Conservation (phyloP, 2,329 filamentous ascomycete genomes). For the Botrytis cinerea region DNA sequence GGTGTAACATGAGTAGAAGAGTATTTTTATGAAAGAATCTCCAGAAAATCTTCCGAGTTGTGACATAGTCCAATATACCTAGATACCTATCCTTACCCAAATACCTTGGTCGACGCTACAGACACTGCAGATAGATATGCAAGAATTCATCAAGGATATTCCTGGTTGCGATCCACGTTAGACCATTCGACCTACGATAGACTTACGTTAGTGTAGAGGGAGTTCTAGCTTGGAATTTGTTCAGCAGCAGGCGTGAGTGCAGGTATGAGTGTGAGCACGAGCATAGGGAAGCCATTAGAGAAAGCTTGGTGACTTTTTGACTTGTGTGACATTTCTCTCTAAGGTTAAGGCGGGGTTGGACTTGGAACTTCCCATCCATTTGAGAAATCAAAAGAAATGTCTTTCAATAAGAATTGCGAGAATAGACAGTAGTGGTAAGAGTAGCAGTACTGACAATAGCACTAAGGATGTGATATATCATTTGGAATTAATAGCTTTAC, state of each 20-base stretch:
- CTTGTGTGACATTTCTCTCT: background rate
- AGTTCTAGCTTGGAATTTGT: background rate
- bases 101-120: background rate
- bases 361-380: background rate
- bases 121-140: background rate
- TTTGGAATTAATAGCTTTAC: background rate
- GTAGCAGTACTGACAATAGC: background rate
- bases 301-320: slow-evolving; percentile 1
- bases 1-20: background rate
- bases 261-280: background rate
- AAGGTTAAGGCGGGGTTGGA: slow-evolving; percentile 2
- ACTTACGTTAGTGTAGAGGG: background rate
- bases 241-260: background rate
- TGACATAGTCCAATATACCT: background rate
- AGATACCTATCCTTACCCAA: background rate
- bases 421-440: background rate
- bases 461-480: background rate
- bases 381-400: background rate
- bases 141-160: background rate
- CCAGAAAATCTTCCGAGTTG: background rate
- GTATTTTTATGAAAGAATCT: background rate
- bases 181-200: background rate
- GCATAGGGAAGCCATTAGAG: background rate
- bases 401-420: background rate
- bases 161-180: background rate